A percentile compares a stretch with the other conserved stretches of the same genome.
Conservation (phyloP, 2,329 filamentous ascomycete genomes). For the Microdochium nivale region DNA sequence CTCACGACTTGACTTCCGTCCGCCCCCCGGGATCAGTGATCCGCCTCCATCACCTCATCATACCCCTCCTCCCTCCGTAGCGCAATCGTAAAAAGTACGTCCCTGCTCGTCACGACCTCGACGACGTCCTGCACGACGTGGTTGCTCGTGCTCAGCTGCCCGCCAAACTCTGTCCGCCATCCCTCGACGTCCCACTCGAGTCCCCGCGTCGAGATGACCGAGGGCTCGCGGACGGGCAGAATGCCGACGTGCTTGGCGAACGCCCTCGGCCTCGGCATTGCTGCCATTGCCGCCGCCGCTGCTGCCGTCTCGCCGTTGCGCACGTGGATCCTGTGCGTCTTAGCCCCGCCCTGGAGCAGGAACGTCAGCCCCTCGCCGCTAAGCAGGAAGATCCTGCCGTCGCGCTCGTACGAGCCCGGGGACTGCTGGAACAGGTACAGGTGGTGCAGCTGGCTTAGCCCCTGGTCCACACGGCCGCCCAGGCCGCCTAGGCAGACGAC, state of each 20-base stretch:
- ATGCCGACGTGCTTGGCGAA: slow-evolving; percentile 81
- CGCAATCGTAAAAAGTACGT: slow-evolving; percentile 70
- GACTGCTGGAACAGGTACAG: slow-evolving; percentile 54
- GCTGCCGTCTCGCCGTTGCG: slow-evolving; percentile 25
- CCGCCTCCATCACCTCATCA: background rate
- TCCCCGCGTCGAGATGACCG: slow-evolving; percentile 69
- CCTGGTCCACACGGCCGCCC: slow-evolving; percentile 87
- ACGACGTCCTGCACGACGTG: slow-evolving; percentile 55
- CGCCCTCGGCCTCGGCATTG: slow-evolving; percentile 6
- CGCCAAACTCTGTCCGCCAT: slow-evolving; percentile 72
- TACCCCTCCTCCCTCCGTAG: slow-evolving; percentile 24
- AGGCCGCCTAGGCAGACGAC: slow-evolving; percentile 80
- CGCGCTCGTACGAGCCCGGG: slow-evolving; percentile 20
- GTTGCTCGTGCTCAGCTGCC: slow-evolving; percentile 71
- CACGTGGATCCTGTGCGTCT: slow-evolving; percentile 60
- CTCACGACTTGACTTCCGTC: too few relatives aligned
- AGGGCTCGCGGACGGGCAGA: slow-evolving; percentile 71
- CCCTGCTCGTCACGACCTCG: slow-evolving; percentile 51
- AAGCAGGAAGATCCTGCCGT: slow-evolving; percentile 65
- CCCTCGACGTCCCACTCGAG: slow-evolving; percentile 84
- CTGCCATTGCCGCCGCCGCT: background rate
- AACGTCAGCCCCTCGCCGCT: slow-evolving; percentile 78
- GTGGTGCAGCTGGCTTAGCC: slow-evolving; percentile 80
- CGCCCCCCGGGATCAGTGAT: background rate
- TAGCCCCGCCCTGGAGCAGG: slow-evolving; percentile 59